phyloP scores from a whole-genome alignment of 75 land plant species.

The Pinus albicaulis region DNA sequence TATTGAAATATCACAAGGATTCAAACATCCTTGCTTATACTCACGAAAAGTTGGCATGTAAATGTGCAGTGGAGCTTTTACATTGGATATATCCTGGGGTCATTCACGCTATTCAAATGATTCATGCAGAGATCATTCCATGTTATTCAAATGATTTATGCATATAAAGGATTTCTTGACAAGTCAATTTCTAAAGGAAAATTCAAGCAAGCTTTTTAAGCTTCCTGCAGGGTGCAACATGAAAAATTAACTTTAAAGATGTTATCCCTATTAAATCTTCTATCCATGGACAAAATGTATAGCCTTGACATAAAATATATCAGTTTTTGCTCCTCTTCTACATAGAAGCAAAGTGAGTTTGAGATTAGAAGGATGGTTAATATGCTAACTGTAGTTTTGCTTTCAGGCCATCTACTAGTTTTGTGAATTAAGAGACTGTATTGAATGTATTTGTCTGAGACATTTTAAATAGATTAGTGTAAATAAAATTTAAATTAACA shows the following conservation, averaged over 20 bases:
- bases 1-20: neutral
- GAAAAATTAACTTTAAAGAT: neutral
- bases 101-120: too few relatives aligned
- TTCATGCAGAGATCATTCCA: too few relatives aligned
- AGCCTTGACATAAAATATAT: neutral
- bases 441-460: too few relatives aligned
- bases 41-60: neutral
- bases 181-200: too few relatives aligned
- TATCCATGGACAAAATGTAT: neutral
- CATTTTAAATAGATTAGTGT: too few relatives aligned
- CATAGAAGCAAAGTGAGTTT: neutral
- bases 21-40: neutral
- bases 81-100: too few relatives aligned
- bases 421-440: too few relatives aligned
- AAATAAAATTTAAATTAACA: too few relatives aligned
- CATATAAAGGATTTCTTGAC: too few relatives aligned
- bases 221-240: neutral
- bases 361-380: neutral
- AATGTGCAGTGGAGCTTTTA: neutral
- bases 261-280: neutral
- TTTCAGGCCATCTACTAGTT: too few relatives aligned
- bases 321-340: neutral
- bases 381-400: neutral
- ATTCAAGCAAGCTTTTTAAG: neutral
- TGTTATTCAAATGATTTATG: too few relatives aligned